Evolutionary conservation across 2,329 filamentous ascomycete genomes (phyloP).

Genomic region (Ilyonectria destructans): DNA sequence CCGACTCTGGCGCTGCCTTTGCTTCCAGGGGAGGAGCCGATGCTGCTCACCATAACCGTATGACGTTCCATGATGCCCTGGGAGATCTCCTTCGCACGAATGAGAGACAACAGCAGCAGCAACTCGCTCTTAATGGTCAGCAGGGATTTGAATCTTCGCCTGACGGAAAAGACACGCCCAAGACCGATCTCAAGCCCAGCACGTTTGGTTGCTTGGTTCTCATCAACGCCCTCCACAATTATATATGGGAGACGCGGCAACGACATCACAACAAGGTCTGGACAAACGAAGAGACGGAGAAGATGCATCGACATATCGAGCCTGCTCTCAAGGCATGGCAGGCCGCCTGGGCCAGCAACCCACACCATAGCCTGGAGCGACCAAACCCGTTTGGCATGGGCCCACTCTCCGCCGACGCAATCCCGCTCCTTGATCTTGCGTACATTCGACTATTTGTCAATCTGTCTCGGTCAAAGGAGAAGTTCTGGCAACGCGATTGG

Average conservation of each 20-base stretch:
- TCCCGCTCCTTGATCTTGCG: conserved; percentile 91
- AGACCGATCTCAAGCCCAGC: conserved; percentile 83
- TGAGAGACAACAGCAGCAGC: conserved; percentile 74
- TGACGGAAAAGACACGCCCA: conserved; percentile 61
- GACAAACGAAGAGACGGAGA: conserved; percentile 93
- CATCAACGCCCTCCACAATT: conserved; percentile 96
- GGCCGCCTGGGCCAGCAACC: conserved; percentile 90
- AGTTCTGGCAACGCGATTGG: conserved; percentile 95
- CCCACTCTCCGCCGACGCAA: conserved; percentile 90
- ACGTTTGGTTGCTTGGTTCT: conserved; percentile 93
- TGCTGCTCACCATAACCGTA: conserved; percentile 78
- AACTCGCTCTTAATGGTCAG: conserved; percentile 52
- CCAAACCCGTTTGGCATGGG: conserved; percentile 88
- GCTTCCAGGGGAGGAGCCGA: conserved; percentile 81
- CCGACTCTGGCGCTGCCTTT: conserved; percentile 88
- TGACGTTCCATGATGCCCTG: conserved; percentile 87
- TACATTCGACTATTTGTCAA: conserved; percentile 96
- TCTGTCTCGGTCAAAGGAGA: conserved; percentile 91
- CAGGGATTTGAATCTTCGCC: conserved; percentile 35
- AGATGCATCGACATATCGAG: conserved; percentile 96
- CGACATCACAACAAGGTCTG: conserved; percentile 90
- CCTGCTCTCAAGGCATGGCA: conserved; percentile 96
- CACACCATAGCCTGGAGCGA: conserved; percentile 86
- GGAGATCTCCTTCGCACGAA: conserved; percentile 86
- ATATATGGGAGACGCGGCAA: conserved; percentile 97